Base-by-base conservation (phyloP, 2,329 filamentous ascomycete species). In the Diaporthe nobilis region DNA sequence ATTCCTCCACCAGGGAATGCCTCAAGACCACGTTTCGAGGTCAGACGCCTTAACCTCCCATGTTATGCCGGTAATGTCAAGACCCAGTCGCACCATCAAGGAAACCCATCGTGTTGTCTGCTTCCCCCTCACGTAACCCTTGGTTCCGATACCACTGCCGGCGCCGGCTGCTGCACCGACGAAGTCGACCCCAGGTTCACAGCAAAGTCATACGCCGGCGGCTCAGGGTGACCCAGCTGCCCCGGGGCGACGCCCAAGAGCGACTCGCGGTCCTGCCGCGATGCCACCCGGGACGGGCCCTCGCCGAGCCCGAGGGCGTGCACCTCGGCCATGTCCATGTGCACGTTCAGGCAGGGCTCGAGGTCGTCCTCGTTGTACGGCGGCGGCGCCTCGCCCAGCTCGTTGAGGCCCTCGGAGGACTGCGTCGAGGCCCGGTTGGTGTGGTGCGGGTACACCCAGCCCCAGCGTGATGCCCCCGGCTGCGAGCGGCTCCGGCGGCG, bases 321-420 rank as follows among this genome's bases (percentile, higher is more conserved):
- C 10, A 67, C 60, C 61, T 57, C 60, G 25, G 6, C 63, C 53
- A 63, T 44, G 37, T 74, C 63, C n/a, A 63, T 44, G 37, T 74
- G 58, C n/a, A 72, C 28, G 4, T 22, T 47, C 12, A 57, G 71
- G 57, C 49, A 42, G 12, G 63, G 63, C 63, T 57, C 37, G 42
- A 71, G 71, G 20, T 44, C 68, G 20, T 51, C 60, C 51, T 70
- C 34, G 22, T 51, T 77, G 73, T 81, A 81, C 6, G 80, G 79
- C 72, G 80, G 80, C 53, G 80, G 80, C 12, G 80, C 79, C 76
- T 80, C 79, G 51, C 80, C 80, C 2, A 79, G 75, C 76, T 80
- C 80, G 67, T 81, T 78, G 22, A 81, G 78, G 8, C 80, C 80
- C 53, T 81, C 80, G n/a, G 76, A 49, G 4, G 51, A 44, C 63